phyloP scores from a whole-genome alignment of 192 early-diverging fungal species.

The Coemansia furcata region DNA sequence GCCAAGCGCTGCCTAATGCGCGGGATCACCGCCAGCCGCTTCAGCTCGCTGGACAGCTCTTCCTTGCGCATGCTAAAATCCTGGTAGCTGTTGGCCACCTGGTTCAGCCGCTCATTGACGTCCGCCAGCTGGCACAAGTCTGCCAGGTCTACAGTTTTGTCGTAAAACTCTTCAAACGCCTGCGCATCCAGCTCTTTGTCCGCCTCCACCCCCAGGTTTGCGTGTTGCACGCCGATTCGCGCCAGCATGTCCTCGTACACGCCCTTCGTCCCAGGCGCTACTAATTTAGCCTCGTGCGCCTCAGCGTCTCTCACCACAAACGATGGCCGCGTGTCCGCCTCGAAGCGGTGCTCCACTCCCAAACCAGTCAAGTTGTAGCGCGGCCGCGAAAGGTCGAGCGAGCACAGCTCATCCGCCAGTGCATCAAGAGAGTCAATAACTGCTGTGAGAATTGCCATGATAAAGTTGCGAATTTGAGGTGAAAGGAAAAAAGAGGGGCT shows the following conservation, averaged over 20 bases:
- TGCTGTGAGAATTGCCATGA: constrained; percentile 35
- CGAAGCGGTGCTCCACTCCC: constrained; percentile 39
- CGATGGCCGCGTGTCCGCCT: constrained; percentile 34
- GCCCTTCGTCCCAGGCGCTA: constrained; percentile 50
- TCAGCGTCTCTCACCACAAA: constrained; percentile 45
- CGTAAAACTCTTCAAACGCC: constrained; percentile 53
- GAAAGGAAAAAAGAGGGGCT: not conserved
- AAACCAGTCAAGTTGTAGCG: constrained; percentile 44
- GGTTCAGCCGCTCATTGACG: constrained; percentile 51
- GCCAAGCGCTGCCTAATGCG: constrained; percentile 40
- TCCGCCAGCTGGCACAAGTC: constrained; percentile 51
- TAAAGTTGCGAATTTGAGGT: not conserved
- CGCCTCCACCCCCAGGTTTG: constrained; percentile 35
- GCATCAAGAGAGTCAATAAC: constrained; percentile 38
- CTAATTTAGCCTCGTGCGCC: constrained; percentile 48
- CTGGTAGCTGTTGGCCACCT: constrained; percentile 51
- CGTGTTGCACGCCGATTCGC: constrained; percentile 50
- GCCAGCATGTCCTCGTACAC: constrained; percentile 54
- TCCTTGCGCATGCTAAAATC: constrained; percentile 40
- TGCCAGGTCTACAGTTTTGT: constrained; percentile 50
- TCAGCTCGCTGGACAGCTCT: constrained; percentile 42
- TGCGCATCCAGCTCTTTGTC: constrained; percentile 43
- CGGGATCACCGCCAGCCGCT: constrained; percentile 40
- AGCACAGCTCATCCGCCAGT: constrained; percentile 42
- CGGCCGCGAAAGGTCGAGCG: constrained; percentile 36